These are phyloP conservation scores for Fusarium miscanthi DNA, from an alignment of 2,329 filamentous ascomycete genomes.

Conservation along the genomic window DNA sequence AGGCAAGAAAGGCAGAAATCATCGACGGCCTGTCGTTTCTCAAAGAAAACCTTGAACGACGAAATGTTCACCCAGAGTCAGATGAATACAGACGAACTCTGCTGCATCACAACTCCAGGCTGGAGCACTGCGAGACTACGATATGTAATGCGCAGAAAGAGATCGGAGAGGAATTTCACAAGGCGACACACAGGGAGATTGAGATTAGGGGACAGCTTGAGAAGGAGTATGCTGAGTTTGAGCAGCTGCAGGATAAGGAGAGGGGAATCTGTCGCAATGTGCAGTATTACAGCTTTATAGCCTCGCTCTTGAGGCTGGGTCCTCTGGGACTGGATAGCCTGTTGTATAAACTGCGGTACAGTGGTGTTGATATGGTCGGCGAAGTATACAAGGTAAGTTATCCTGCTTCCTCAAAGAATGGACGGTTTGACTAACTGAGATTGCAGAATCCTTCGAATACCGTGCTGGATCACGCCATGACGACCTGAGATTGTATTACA, in stretches of 20 bases:
- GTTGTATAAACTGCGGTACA: neutral
- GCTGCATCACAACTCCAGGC: neutral
- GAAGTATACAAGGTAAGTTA: neutral
- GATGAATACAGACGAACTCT: neutral
- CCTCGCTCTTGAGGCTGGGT: neutral
- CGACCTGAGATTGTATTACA: neutral
- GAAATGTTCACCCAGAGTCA: neutral
- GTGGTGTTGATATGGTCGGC: neutral
- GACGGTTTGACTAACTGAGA: neutral
- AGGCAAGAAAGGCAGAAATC: neutral
- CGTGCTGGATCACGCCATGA: neutral
- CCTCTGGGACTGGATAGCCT: neutral
- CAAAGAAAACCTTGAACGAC: neutral
- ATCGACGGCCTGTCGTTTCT: neutral
- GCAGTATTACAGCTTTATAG: neutral
- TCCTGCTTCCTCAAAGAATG: fast-evolving
- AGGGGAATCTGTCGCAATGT: neutral
- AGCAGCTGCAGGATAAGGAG: neutral
- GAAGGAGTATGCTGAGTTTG: neutral
- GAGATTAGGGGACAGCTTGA: neutral
- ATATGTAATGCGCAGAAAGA: neutral
- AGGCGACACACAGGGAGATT: too few species aligned
- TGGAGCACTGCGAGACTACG: neutral
- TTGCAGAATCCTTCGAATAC: neutral
- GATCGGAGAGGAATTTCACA: neutral